Base-by-base conservation (phyloP, 331 rosid species). In the Spiraea crenata region DNA sequence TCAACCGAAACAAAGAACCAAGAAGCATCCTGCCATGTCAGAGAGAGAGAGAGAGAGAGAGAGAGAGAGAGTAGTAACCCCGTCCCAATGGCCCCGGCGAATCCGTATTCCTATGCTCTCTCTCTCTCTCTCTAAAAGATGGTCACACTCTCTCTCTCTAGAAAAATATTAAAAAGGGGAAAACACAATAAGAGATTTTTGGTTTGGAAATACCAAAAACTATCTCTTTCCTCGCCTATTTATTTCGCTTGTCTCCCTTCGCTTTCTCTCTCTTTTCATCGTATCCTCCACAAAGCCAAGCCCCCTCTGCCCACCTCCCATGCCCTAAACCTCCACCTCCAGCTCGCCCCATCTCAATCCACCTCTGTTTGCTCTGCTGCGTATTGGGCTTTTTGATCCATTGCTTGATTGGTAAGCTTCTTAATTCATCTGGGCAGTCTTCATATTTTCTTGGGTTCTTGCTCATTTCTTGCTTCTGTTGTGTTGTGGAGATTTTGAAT, bases 1-100 rank as follows among this genome's bases (percentile, higher is more conserved):
- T 11, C 57, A 45, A 57, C 66, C 44, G 31, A 42, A 47, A 19
- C 31, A 9, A 4, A 15, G 7, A 35, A 57, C 2, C 12, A 25
- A 12, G 61, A 57, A 15, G 4, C 57, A 52, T 67, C 78, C 80
- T 88, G 93, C 96, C 98, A 88, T 90, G 98, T 93, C 96, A 92
- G 97, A 82, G 87, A 64, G 31, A 25, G 31, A 25, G 31, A 25
- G n/a, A n/a, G n/a, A n/a, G n/a, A n/a, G n/a, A n/a, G n/a, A n/a
- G n/a, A n/a, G n/a, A n/a, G n/a, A n/a, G n/a, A n/a, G n/a, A n/a
- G n/a, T n/a, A n/a, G 88, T 77, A 85, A 84, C 86, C 93, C 90
- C 88, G 92, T 85, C 92, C 92, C 92, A 82, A 79, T 85, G 91
- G 86, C 89, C 90, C 90, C 90, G 93, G 89, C 96, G 96, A 88